A percentile compares a stretch with the other conserved stretches of the same genome.
These are phyloP conservation scores for Buxus sempervirens DNA, from an alignment of 164 flowering plant genomes.

Conservation along the genomic window DNA sequence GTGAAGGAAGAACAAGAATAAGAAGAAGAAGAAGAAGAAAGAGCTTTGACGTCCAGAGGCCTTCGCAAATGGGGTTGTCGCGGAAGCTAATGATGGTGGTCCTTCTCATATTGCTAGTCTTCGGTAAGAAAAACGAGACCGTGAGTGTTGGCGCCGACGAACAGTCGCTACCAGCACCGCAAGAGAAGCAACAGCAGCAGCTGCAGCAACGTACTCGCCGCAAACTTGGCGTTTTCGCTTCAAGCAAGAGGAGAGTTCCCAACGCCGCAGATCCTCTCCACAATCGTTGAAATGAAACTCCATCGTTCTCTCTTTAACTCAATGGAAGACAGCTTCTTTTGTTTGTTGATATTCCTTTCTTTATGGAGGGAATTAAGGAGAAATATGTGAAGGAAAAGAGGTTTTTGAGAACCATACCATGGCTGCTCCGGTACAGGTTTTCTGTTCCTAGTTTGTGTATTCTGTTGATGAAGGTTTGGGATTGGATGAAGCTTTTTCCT, in stretches of 20 bases:
- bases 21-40: too few relatives aligned
- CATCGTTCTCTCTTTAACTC: neutral
- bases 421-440: too few relatives aligned
- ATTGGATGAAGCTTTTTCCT: too few relatives aligned
- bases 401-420: too few relatives aligned
- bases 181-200: conserved; percentile 7
- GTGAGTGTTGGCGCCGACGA: conserved; percentile 1
- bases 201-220: conserved; percentile 4
- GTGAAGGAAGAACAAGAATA: too few relatives aligned
- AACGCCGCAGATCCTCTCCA: conserved; percentile 61
- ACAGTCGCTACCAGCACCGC: neutral
- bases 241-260: conserved; percentile 52
- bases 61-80: conserved; percentile 14
- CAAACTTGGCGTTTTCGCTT: conserved; percentile 20
- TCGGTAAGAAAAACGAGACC: conserved; percentile 12
- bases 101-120: conserved; percentile 25
- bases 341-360: too few relatives aligned
- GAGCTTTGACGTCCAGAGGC: conserved; percentile 14
- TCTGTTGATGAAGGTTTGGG: too few relatives aligned
- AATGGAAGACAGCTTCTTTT: too few relatives aligned
- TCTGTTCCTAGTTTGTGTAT: too few relatives aligned
- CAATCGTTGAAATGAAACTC: conserved; percentile 34
- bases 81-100: conserved; percentile 21
- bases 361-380: too few relatives aligned
- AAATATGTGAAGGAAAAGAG: too few relatives aligned